Base-by-base conservation (phyloP, 1,139 yeast genomes). In the Zygoascus sp. region DNA sequence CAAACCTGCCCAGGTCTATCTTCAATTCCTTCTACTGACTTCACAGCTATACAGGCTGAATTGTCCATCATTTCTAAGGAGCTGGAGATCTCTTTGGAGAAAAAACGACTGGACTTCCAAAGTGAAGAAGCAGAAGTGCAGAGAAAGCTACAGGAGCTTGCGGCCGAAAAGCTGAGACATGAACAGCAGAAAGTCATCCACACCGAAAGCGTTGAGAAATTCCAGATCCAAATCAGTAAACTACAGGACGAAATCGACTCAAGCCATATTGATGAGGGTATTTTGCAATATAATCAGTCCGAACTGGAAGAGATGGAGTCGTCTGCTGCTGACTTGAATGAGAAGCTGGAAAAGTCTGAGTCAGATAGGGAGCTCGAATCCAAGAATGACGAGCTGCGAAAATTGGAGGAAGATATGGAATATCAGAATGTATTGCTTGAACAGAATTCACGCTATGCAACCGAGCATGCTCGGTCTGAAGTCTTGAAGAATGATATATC, bases 391-490 rank as follows among this genome's bases (percentile, higher is more conserved):
- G 62, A 66, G 35, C 64, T 83, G 6, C 48, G 65, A 1, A 56
- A 63, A 7, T 49, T 79, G 11, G 94, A 83, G 54, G 64, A 60
- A 23, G 77, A 78, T 21, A 58, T 79, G 17, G 94, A 85, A 10
- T 71, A 70, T 0, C 56, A 81, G 19, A 76, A 77, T 48, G 72
- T 71, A 17, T 73, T 76, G 37, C 69, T 85, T 6, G 64, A 76
- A 5, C 63, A 68, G 15, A 73, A 77, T 13, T 81, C 77, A 54
- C 74, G 75, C 52, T 83, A 80, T 58, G 72, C 85, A 0, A 92
- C 81, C 45, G 57, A 75, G 2, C 67, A 76, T 50, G 80, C 85
- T 0, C 77, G 74, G 54, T 58, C 77, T 1, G 67, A 73, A 0
- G 60, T 79, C 34, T 57, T 81, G 13, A 60, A 60, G 16, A 76